A percentile compares a stretch with the other conserved stretches of the same genome.
phyloP scores from a whole-genome alignment of 305 asterid genomes.

The Fraxinus sp. region DNA sequence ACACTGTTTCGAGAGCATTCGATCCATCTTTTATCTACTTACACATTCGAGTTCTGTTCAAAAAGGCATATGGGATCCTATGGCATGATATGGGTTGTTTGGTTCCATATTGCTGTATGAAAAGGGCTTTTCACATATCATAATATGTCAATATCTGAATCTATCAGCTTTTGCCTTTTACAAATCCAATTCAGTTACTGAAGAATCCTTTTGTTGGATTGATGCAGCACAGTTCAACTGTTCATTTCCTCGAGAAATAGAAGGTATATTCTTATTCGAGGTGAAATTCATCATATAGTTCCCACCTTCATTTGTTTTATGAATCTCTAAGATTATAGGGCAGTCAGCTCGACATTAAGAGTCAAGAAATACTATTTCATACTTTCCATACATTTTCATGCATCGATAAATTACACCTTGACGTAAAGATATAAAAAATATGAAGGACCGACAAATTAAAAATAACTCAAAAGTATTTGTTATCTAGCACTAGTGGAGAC shows the following conservation, averaged over 20 bases:
- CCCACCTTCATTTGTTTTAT: neutral
- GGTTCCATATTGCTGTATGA: neutral
- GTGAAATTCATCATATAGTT: neutral
- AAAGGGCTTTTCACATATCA: neutral
- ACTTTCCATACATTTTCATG: neutral
- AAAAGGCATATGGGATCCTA: neutral
- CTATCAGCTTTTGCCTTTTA: neutral
- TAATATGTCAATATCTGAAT: neutral
- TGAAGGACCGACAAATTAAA: neutral
- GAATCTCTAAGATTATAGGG: neutral
- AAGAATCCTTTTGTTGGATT: neutral
- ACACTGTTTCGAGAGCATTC: neutral
- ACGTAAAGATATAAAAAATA: neutral
- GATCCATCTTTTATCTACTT: too few species aligned
- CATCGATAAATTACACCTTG: neutral
- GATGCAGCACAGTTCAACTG: neutral
- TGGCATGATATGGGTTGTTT: neutral
- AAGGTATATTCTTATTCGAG: neutral
- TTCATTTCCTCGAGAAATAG: neutral
- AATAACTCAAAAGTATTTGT: too few species aligned
- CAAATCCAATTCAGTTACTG: neutral
- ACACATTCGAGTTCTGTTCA: neutral
- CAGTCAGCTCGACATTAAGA: neutral
- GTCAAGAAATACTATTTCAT: neutral
- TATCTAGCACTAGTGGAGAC: neutral